A percentile compares a stretch with the other conserved stretches of the same genome.
Evolutionary conservation across 78 protist genomes (phyloP).

Genomic region (Speleostelium caveatum): DNA sequence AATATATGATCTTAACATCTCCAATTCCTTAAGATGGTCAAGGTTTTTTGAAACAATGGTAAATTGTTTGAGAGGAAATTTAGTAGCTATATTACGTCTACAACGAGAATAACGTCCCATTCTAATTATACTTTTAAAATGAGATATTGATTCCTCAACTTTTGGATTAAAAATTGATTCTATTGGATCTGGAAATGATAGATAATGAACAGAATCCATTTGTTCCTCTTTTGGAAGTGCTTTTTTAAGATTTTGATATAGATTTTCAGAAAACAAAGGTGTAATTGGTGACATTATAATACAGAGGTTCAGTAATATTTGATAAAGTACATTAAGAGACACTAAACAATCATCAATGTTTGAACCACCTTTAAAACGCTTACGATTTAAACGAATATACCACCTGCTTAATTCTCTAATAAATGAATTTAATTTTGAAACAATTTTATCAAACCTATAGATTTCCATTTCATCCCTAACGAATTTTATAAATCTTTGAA

Average conservation of each 20-base stretch:
- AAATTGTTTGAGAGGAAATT: too few relatives aligned
- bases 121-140: too few relatives aligned
- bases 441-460: constrained; percentile 97
- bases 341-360: constrained; percentile 30
- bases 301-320: constrained; percentile 83
- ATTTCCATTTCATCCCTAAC: constrained; percentile 93
- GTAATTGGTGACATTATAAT: constrained; percentile 97
- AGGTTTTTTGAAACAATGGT: too few relatives aligned
- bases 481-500: constrained; percentile 65
- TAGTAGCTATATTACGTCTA: too few relatives aligned
- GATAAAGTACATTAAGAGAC: constrained; percentile 75
- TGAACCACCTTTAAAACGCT: constrained; percentile 34
- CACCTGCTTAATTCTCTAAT: constrained; percentile 94
- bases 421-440: constrained; percentile 88
- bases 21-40: too few relatives aligned
- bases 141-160: constrained; percentile 48
- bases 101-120: too few relatives aligned
- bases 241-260: constrained; percentile 89
- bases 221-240: constrained; percentile 59
- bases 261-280: constrained; percentile 95
- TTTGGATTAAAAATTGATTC: constrained; percentile 29
- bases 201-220: constrained; percentile 85
- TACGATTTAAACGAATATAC: constrained; percentile 61
- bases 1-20: too few relatives aligned
- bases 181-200: constrained; percentile 60